Base-by-base conservation (phyloP, 805 yeast species). In the Suhomyces kilbournensis region DNA sequence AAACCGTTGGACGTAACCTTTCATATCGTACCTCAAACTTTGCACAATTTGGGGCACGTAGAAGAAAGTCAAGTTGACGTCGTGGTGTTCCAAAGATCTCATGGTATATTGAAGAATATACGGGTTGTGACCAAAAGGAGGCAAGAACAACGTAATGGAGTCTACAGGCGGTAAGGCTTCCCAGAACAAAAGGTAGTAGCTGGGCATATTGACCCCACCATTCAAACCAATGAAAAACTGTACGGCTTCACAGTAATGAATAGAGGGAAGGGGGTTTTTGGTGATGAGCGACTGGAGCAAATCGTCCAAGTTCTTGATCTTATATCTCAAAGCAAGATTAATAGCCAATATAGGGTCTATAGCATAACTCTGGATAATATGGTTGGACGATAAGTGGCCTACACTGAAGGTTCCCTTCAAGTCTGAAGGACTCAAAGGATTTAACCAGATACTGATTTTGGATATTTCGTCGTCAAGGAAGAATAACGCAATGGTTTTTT, bases 11-110 rank as follows among this genome's bases (percentile, higher is more conserved):
- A 93, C 96, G 61, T 90, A 92, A 0, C 97, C 98, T 44, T 81
- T 74, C 9, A 70, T 69, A 66, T 94, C 99, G 66, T 85, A 86
- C 57, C 98, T 80, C 59, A 94, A 77, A 56, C 90, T 80, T 71
- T 94, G 99, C 19, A 94, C 99, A 68, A 94, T 90, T 67, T 94
- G 99, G 2, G 99, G 99, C 49, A 94, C 98, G 64, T 96, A 94
- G 68, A 96, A 94, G 74, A 96, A 94, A 0, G 97, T 90, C 56
- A 87, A 72, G 60, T 88, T 87, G 35, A 90, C 90, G 62, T 90
- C 96, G 62, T 90, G 96, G 19, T 84, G 78, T 66, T 91, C 97
- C 56, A 94, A 73, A 0, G 97, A 88, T 60, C 96, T 79, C 87
- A 93, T 87, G 12, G 96, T 86, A 64, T 86, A 94, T 69, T 94